Conservation (phyloP, 306 rosid genomes). For the Nissolia schottii region DNA sequence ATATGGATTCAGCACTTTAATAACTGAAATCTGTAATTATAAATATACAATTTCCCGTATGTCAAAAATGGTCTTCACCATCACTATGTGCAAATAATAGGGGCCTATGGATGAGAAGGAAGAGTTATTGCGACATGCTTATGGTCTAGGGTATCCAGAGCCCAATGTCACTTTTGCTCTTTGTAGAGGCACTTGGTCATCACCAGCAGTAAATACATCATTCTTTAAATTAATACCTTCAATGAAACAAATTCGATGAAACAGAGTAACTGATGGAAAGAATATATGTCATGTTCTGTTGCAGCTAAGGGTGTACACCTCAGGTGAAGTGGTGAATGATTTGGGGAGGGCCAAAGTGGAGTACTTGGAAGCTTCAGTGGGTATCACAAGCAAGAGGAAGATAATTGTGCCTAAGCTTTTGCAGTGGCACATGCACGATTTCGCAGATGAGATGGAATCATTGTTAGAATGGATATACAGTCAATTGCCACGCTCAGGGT, state of each 20-base stretch:
- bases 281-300: not conserved
- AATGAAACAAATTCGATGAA: not conserved
- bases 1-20: no score
- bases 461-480: slow-evolving; percentile 87
- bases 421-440: slow-evolving; percentile 82
- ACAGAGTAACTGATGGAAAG: not conserved
- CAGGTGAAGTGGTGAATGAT: slow-evolving; percentile 70
- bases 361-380: slow-evolving; percentile 88
- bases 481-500: slow-evolving; percentile 73
- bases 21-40: no score
- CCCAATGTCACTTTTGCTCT: slow-evolving; percentile 86
- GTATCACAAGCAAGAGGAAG: slow-evolving; percentile 68
- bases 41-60: no score
- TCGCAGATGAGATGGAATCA: slow-evolving; percentile 84
- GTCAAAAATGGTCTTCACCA: no score
- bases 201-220: slow-evolving; percentile 74
- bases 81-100: no score
- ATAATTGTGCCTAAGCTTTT: slow-evolving; percentile 79
- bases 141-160: slow-evolving; percentile 89
- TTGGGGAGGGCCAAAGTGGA: slow-evolving; percentile 79
- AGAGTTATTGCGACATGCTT: slow-evolving; percentile 54
- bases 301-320: slow-evolving; percentile 81
- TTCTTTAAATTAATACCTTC: not conserved
- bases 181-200: slow-evolving; percentile 88
- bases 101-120: slow-evolving; percentile 68